A percentile compares a stretch with the other conserved stretches of the same genome.
Evolutionary conservation across 352 stramenopile species (phyloP).

Genomic region (Globisporangium cylindrosporum): DNA sequence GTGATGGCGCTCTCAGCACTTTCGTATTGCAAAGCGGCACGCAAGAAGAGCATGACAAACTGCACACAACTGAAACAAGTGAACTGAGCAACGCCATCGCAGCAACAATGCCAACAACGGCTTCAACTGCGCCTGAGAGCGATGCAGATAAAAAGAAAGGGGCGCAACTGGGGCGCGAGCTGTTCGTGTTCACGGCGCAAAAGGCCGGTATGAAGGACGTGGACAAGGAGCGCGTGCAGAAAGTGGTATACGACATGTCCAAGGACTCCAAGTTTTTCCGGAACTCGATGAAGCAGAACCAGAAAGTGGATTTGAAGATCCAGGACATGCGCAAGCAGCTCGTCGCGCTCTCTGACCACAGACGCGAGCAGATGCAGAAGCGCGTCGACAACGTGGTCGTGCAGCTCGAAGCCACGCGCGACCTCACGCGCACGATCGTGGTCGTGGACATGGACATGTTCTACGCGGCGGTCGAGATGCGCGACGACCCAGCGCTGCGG

Average conservation of each 20-base stretch:
- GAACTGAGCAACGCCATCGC: not conserved
- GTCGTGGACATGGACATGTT: slow-evolving; percentile 98
- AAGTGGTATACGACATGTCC: slow-evolving; percentile 93
- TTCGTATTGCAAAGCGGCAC: too few species aligned
- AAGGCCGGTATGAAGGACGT: slow-evolving; percentile 89
- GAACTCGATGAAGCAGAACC: slow-evolving; percentile 88
- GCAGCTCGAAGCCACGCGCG: slow-evolving; percentile 51
- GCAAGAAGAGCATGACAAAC: not conserved
- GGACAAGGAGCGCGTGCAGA: slow-evolving; percentile 89
- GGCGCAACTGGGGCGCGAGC: slow-evolving; percentile 21
- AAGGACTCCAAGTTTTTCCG: slow-evolving; percentile 93
- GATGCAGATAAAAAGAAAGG: slow-evolving; percentile 4
- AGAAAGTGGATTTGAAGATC: slow-evolving; percentile 85
- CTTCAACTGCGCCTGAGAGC: not conserved
- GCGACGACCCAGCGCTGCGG: slow-evolving; percentile 85
- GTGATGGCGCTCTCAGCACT: not conserved
- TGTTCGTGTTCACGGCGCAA: slow-evolving; percentile 83
- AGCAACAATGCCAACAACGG: not conserved
- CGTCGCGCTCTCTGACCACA: slow-evolving; percentile 37
- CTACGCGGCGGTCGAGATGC: slow-evolving; percentile 95
- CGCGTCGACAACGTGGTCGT: slow-evolving; percentile 43
- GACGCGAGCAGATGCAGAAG: slow-evolving; percentile 28
- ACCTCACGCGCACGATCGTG: slow-evolving; percentile 74
- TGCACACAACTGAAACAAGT: not conserved
- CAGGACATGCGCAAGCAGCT: slow-evolving; percentile 67